Conservation (phyloP, 2,329 filamentous ascomycete genomes). For the Podosphaera leucotricha region DNA sequence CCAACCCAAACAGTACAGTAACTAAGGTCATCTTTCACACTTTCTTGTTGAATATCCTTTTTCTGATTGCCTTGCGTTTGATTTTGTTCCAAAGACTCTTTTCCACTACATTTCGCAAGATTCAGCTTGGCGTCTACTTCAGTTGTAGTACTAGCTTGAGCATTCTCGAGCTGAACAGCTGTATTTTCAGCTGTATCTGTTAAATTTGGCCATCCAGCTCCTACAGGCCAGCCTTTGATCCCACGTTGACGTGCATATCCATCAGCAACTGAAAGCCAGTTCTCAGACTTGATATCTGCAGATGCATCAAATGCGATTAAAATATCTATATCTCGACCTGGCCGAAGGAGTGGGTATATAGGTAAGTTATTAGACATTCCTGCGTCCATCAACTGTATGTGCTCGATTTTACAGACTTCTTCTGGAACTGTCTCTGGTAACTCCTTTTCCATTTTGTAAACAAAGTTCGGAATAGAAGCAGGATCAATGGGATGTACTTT, state of each 20-base stretch:
- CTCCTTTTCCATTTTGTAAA: slow-evolving; percentile 52
- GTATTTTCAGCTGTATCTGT: slow-evolving; percentile 34
- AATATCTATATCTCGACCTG: slow-evolving; percentile 71
- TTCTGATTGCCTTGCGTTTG: slow-evolving; percentile 9
- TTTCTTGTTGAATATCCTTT: slow-evolving; percentile 12
- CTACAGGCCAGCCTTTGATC: slow-evolving; percentile 84
- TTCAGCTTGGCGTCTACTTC: slow-evolving; percentile 41
- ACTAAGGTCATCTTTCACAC: slow-evolving; percentile 39
- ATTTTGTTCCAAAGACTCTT: slow-evolving; percentile 15
- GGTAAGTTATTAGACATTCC: slow-evolving; percentile 98
- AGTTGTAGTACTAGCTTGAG: slow-evolving; percentile 30
- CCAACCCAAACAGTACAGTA: slow-evolving; percentile 96
- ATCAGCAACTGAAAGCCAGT: slow-evolving; percentile 87
- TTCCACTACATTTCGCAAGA: slow-evolving; percentile 29
- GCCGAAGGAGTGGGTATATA: slow-evolving; percentile 78
- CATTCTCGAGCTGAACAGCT: slow-evolving; percentile 39
- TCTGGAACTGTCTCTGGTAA: slow-evolving; percentile 58
- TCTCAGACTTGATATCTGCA: slow-evolving; percentile 72
- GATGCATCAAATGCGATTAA: slow-evolving; percentile 86
- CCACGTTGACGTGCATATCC: slow-evolving; percentile 78
- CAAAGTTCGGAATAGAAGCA: slow-evolving; percentile 73
- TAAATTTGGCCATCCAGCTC: slow-evolving; percentile 69
- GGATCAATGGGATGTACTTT: slow-evolving; percentile 92
- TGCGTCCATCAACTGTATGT: slow-evolving; percentile 79
- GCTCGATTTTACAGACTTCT: slow-evolving; percentile 44